Conservation (phyloP, 2,329 filamentous ascomycete genomes). For the Trichoderma sp. region DNA sequence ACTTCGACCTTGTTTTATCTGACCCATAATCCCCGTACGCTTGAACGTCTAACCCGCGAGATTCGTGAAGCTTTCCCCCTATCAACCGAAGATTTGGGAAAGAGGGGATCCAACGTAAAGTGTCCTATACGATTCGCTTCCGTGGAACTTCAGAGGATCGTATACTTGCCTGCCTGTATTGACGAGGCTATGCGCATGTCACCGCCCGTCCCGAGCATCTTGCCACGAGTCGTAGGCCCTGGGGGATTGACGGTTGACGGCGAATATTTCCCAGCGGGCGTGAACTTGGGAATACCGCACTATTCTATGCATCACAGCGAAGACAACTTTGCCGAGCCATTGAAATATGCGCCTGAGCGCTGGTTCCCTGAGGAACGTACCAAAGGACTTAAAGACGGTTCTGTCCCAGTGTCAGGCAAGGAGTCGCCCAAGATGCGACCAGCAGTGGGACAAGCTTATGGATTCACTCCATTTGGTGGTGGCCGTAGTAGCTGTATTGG, state of each 20-base stretch:
- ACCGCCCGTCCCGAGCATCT: constrained; percentile 16
- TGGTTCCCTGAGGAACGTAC: constrained; percentile 17
- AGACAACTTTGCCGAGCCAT: constrained; percentile 19
- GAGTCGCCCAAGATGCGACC: constrained; percentile 12
- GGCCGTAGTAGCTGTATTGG: constrained; percentile 20
- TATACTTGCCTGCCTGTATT: constrained; percentile 21
- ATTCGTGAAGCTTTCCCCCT: constrained; percentile 19
- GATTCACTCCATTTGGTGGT: constrained; percentile 19
- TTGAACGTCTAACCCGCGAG: constrained; percentile 16
- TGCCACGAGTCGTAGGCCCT: constrained; percentile 15
- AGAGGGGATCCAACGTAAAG: neutral
- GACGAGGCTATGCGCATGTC: constrained; percentile 22
- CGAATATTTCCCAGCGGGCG: constrained; percentile 20
- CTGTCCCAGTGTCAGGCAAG: constrained; percentile 11
- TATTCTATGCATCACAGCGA: constrained; percentile 19
- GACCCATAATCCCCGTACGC: constrained; percentile 15
- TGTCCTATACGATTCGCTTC: constrained; percentile 21
- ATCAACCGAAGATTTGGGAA: neutral
- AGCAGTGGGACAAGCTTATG: constrained; percentile 6
- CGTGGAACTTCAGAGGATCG: constrained; percentile 12
- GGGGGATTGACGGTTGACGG: constrained; percentile 20
- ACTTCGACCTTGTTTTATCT: constrained; percentile 20
- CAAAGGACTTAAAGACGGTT: neutral
- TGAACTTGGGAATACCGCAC: constrained; percentile 20
- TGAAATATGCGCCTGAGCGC: constrained; percentile 17